phyloP scores from a whole-genome alignment of 73 alveolate species.

The Breviolum minutum region DNA sequence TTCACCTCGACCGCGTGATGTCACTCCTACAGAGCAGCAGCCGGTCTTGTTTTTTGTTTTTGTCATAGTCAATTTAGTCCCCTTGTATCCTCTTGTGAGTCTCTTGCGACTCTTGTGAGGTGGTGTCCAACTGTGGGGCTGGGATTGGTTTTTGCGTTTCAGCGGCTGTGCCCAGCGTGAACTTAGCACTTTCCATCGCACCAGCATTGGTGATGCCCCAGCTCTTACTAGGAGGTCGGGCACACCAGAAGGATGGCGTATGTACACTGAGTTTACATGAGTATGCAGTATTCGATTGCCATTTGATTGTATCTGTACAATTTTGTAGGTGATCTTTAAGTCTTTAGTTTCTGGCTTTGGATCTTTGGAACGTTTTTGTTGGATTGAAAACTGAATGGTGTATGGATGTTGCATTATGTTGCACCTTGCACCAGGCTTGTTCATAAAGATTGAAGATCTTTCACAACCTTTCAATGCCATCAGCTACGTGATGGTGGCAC shows the following conservation, averaged over 20 bases:
- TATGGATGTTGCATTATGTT: no score
- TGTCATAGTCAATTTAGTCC: no score
- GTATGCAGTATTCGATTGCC: no score
- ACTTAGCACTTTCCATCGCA: slow-evolving; percentile 38
- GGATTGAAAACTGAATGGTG: no score
- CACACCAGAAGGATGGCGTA: no score
- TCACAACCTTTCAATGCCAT: slow-evolving; percentile 32
- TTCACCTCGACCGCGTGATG: background rate
- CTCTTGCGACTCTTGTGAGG: background rate
- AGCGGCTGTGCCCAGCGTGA: slow-evolving; percentile 70
- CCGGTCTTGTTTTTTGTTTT: no score
- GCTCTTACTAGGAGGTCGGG: slow-evolving; percentile 19
- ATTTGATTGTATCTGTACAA: no score
- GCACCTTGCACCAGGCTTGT: slow-evolving; percentile 1
- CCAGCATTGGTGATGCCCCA: slow-evolving; percentile 84
- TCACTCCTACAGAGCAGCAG: background rate
- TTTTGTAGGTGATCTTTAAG: no score
- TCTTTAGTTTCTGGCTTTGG: no score
- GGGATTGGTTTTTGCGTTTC: slow-evolving; percentile 72
- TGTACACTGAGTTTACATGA: no score
- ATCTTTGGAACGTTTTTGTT: no score
- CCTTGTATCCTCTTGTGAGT: no score
- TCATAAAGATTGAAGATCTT: slow-evolving; percentile 73
- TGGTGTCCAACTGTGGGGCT: slow-evolving; percentile 14
- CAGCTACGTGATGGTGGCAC: slow-evolving; percentile 67